phyloP scores from a whole-genome alignment of 108 stramenopile species.

The Chaetoceros muelleri region DNA sequence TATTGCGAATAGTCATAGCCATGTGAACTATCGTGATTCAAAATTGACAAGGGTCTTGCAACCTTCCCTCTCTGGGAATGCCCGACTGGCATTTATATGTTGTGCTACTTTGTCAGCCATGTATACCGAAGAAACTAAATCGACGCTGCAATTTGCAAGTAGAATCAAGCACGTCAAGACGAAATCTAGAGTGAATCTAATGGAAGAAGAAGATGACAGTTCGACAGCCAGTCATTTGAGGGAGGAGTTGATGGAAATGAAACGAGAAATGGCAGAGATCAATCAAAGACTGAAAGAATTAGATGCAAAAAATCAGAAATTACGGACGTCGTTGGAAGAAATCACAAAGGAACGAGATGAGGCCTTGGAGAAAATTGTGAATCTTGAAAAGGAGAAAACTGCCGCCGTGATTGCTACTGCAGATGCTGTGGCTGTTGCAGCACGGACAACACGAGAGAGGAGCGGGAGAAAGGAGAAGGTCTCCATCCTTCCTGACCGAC shows the following conservation, averaged over 20 bases:
- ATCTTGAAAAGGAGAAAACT: not conserved
- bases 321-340: constrained; percentile 22
- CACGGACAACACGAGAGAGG: too few species aligned
- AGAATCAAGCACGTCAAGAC: constrained; percentile 84
- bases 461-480: not conserved
- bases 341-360: constrained; percentile 16
- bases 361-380: not conserved
- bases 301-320: constrained; percentile 15
- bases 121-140: constrained; percentile 91
- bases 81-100: constrained; percentile 91
- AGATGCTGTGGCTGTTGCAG: not conserved
- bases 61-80: constrained; percentile 92
- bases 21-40: constrained; percentile 87
- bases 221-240: not conserved
- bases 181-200: constrained; percentile 65
- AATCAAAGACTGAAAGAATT: constrained; percentile 21
- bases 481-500: not conserved
- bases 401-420: not conserved
- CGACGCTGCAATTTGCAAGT: constrained; percentile 90
- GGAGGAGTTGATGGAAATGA: constrained; percentile 51
- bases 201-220: constrained; percentile 62
- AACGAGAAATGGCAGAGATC: constrained; percentile 42
- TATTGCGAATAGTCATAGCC: too few species aligned
- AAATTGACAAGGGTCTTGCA: constrained; percentile 98
- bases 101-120: constrained; percentile 81